Evolutionary conservation across 2,329 filamentous ascomycete species (phyloP).

Genomic region (Xylariaceae sp.): DNA sequence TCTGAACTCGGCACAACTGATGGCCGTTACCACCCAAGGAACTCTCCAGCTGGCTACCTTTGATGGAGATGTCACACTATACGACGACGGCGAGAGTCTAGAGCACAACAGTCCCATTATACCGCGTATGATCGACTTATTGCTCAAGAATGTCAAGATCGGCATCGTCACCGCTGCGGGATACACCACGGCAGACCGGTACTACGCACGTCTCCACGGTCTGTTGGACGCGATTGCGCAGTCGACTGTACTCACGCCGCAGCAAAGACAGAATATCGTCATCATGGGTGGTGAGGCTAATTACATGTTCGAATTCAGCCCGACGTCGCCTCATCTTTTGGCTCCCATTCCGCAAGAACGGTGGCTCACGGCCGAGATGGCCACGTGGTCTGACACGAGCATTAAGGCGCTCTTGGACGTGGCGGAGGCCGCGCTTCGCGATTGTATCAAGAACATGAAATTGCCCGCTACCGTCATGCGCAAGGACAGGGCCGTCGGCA

Average conservation of each 20-base stretch:
- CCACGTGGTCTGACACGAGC: conserved; percentile 67
- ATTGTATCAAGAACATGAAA: conserved; percentile 73
- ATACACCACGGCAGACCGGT: conserved; percentile 80
- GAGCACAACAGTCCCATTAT: conserved; percentile 74
- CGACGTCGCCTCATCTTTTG: conserved; percentile 60
- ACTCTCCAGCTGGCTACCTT: conserved; percentile 85
- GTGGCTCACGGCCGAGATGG: conserved; percentile 77
- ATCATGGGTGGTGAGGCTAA: conserved; percentile 96
- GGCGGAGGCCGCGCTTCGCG: conserved; percentile 75
- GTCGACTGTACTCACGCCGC: conserved; percentile 52
- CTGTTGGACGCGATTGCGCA: conserved; percentile 71
- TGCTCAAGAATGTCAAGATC: conserved; percentile 72
- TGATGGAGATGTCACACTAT: conserved; percentile 94
- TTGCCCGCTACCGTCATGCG: conserved; percentile 75
- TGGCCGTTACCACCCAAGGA: conserved; percentile 73
- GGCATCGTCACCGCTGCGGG: conserved; percentile 96
- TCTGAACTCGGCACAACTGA: conserved; percentile 89
- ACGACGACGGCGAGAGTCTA: conserved; percentile 80
- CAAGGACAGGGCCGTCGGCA: conserved; percentile 82
- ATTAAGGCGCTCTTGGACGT: conserved; percentile 80
- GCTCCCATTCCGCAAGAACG: conserved; percentile 57
- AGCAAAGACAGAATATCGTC: conserved; percentile 72
- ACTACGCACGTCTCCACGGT: conserved; percentile 81
- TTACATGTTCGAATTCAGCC: conserved; percentile 80
- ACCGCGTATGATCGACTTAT: conserved; percentile 58